Base-by-base conservation (phyloP, 768 basidiomycete species). In the Boletus bicolor region DNA sequence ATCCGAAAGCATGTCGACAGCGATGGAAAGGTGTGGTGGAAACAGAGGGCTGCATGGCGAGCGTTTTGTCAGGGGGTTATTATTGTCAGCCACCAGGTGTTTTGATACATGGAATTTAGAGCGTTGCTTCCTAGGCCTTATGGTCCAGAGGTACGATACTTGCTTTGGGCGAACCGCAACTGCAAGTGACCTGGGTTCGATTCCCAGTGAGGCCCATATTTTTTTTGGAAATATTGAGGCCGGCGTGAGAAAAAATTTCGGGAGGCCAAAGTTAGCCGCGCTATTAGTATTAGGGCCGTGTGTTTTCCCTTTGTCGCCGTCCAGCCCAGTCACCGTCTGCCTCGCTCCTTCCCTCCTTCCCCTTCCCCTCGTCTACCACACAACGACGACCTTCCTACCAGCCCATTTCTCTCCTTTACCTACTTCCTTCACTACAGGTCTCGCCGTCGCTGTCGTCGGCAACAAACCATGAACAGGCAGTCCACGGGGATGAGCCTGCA, bases 401-500 rank as follows among this genome's bases (percentile, higher is more conserved):
- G 21, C 36, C 35, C 32, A 19, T 39, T 49, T 47, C 54, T 34
- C 49, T 54, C 51, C 19, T 36, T 56, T 42, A 7, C 2, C 39
- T 1, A 17, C 46, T n/a, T 44, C 28, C 32, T 17, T 45, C n/a
- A 0, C 30, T 11, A 9, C 47, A 44, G 38, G 8, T 51, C 42
- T 42, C 35, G 1, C 24, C 38, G 44, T 52, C 44, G 35, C 11
- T 35, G 32, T 45, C 51, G 45, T 34, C 19, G 12, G 35, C 55
- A 30, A 21, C 45, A 0, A 12, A 55, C 11, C 37, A 71, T 73
- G 70, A 79, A 75, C 57, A 73, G 78, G 68, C 79, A 76, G 72
- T 76, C 79, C 50, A 74, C 77, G 1, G 64, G 62, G 58, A 71
- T 77, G 71, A 65, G 72, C 61, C 75, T 74, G 54, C 85, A 86